Conservation (phyloP, 805 yeast species). For the Sugiyamaella floridensis region DNA sequence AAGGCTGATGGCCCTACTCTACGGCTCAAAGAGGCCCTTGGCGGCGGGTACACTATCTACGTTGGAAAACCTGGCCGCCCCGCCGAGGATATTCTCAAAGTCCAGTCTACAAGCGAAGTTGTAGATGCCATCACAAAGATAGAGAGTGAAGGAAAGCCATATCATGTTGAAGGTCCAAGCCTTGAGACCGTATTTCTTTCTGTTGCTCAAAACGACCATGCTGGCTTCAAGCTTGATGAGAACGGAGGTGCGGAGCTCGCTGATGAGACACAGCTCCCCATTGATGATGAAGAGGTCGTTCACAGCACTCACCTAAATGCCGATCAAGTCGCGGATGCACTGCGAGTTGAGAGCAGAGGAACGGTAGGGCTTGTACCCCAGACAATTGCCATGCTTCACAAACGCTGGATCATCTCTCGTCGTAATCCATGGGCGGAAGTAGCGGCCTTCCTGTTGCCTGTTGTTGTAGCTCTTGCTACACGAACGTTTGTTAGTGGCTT, state of each 20-base stretch:
- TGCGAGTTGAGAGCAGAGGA: slow-evolving; percentile 9
- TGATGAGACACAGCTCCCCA: neutral
- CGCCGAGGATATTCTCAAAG: slow-evolving; percentile 21
- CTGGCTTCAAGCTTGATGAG: slow-evolving; percentile 5
- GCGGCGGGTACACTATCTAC: slow-evolving; percentile 29
- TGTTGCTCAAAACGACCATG: slow-evolving; percentile 26
- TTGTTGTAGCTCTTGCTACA: slow-evolving; percentile 27
- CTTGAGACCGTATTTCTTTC: slow-evolving; percentile 31
- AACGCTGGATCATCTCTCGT: slow-evolving; percentile 25
- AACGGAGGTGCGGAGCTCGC: neutral
- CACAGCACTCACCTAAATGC: neutral
- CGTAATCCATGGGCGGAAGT: slow-evolving; percentile 27
- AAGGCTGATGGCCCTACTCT: slow-evolving; percentile 30
- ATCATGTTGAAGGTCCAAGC: slow-evolving; percentile 31
- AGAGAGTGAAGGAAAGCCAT: slow-evolving; percentile 20
- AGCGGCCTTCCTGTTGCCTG: slow-evolving; percentile 25
- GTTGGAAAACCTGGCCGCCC: slow-evolving; percentile 22
- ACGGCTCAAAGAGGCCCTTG: slow-evolving; percentile 28
- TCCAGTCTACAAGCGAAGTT: slow-evolving; percentile 21
- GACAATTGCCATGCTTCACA: slow-evolving; percentile 27
- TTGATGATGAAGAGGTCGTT: slow-evolving; percentile 1
- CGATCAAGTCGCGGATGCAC: slow-evolving; percentile 6
- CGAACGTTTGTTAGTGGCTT: slow-evolving; percentile 17
- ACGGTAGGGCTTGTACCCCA: slow-evolving; percentile 20
- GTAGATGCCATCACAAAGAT: slow-evolving; percentile 19